Conservation (phyloP, 2,329 filamentous ascomycete species). For the Stemphylium lycopersici region DNA sequence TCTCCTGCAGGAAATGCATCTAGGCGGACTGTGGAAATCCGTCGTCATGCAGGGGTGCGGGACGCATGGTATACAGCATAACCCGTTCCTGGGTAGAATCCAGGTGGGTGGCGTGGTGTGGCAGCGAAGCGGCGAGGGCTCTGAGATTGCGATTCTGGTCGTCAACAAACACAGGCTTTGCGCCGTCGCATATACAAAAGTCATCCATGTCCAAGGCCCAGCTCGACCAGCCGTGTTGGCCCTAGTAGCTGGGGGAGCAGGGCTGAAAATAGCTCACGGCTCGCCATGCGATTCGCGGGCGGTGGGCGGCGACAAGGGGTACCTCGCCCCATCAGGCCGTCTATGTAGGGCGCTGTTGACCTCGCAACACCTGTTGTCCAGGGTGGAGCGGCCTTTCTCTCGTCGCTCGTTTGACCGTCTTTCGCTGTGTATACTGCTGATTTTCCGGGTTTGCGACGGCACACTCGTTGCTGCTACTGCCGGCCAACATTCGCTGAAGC, state of each 20-base stretch:
- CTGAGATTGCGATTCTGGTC: not conserved
- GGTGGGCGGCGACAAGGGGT: constrained; percentile 12
- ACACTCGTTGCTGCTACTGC: constrained; percentile 22
- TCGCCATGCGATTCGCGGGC: constrained; percentile 15
- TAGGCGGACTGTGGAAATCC: not conserved
- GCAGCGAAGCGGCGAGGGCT: not conserved
- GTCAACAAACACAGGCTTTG: constrained; percentile 1
- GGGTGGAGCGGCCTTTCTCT: constrained; percentile 12
- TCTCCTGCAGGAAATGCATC: no score
- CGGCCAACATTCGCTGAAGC: constrained; percentile 38
- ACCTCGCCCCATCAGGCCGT: constrained; percentile 16
- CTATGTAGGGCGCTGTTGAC: constrained; percentile 23
- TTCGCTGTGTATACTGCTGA: constrained; percentile 4
- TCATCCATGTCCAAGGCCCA: constrained; percentile 1
- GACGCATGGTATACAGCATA: not conserved
- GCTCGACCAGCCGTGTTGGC: constrained; percentile 7
- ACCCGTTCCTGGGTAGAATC: constrained; percentile 1
- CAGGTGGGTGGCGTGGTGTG: not conserved
- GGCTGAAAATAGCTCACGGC: constrained; percentile 22
- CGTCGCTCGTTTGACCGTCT: constrained; percentile 30
- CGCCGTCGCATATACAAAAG: not conserved
- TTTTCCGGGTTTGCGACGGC: constrained; percentile 3
- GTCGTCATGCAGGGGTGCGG: not conserved
- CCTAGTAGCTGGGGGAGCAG: constrained; percentile 14
- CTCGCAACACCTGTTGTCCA: constrained; percentile 31